These are phyloP conservation scores for Lachnellula cervina DNA, from an alignment of 2,329 filamentous ascomycete species.

Conservation along the genomic window DNA sequence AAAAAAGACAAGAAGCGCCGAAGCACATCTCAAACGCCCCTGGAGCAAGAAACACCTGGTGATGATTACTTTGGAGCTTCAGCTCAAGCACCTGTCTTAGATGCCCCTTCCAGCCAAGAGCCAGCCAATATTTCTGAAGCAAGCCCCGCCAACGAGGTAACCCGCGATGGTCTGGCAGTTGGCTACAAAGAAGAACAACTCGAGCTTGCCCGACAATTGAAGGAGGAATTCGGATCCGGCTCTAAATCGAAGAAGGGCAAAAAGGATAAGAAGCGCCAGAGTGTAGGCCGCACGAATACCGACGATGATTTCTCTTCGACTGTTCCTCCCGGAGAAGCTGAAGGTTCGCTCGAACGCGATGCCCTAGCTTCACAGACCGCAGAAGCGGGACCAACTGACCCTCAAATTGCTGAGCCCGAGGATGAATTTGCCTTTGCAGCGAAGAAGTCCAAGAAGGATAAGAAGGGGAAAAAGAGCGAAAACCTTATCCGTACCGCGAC, in stretches of 20 bases:
- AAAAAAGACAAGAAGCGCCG: slow-evolving; percentile 35
- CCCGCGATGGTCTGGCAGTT: slow-evolving; percentile 16
- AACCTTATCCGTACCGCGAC: background rate
- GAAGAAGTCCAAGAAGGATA: slow-evolving; percentile 22
- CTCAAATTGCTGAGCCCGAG: slow-evolving; percentile 9
- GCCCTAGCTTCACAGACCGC: background rate
- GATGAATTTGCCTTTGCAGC: slow-evolving; percentile 15
- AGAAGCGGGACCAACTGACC: slow-evolving; percentile 1
- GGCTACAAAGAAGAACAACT: slow-evolving; percentile 26
- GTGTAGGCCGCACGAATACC: slow-evolving; percentile 12
- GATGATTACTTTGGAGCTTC: slow-evolving; percentile 18
- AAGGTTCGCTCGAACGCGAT: background rate
- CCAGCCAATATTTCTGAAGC: slow-evolving; percentile 4
- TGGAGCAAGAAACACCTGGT: slow-evolving; percentile 7
- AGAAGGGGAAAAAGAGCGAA: slow-evolving; percentile 15
- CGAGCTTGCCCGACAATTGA: slow-evolving; percentile 24
- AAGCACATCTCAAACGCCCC: slow-evolving; percentile 24
- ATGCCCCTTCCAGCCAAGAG: slow-evolving; percentile 4
- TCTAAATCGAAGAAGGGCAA: slow-evolving; percentile 38
- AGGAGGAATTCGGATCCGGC: slow-evolving; percentile 25
- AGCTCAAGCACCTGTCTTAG: slow-evolving; percentile 5
- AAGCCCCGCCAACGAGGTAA: background rate
- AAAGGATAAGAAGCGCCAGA: slow-evolving; percentile 31
- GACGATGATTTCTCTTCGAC: slow-evolving; percentile 16
- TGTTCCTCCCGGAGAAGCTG: slow-evolving; percentile 5